phyloP scores from a whole-genome alignment of 805 yeast species.

The Cyberlindnera maclurae region DNA sequence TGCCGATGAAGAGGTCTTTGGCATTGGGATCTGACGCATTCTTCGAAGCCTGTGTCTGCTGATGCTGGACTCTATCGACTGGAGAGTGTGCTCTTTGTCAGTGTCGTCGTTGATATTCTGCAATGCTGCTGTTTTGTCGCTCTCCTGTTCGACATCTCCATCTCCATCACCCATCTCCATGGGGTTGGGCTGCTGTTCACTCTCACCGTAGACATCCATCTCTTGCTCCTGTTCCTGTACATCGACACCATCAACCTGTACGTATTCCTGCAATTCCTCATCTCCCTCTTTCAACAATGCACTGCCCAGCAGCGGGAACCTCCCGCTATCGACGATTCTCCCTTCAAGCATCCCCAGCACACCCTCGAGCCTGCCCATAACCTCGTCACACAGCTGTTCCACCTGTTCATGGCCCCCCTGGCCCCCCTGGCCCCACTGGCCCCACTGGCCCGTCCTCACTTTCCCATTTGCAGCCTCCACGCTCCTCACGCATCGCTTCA shows the following conservation, averaged over 20 bases:
- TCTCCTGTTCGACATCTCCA: not conserved
- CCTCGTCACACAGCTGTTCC: constrained; percentile 5
- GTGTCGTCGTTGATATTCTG: not conserved
- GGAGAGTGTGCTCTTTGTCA: constrained; percentile 1
- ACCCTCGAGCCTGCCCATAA: constrained; percentile 9
- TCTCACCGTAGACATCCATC: not conserved
- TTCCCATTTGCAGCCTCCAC: constrained; percentile 5
- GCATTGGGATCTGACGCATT: constrained; percentile 1
- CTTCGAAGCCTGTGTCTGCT: constrained; percentile 1
- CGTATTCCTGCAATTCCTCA: constrained; percentile 9
- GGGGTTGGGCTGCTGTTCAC: not conserved
- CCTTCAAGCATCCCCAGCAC: constrained; percentile 2
- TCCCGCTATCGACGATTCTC: constrained; percentile 7
- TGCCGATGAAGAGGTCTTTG: not conserved
- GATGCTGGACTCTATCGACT: not conserved
- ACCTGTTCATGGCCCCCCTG: constrained; percentile 4
- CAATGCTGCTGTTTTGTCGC: constrained; percentile 1
- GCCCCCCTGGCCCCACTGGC: no score
- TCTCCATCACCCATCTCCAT: not conserved
- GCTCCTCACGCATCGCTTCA: constrained; percentile 5
- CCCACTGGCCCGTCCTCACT: not conserved
- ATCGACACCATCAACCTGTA: not conserved
- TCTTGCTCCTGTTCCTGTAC: not conserved
- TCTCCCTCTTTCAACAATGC: constrained; percentile 9
- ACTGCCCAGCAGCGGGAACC: constrained; percentile 8